A percentile compares a stretch with the other conserved stretches of the same genome.
Conservation (phyloP, 2,329 filamentous ascomycete genomes). For the Fusarium sp. region DNA sequence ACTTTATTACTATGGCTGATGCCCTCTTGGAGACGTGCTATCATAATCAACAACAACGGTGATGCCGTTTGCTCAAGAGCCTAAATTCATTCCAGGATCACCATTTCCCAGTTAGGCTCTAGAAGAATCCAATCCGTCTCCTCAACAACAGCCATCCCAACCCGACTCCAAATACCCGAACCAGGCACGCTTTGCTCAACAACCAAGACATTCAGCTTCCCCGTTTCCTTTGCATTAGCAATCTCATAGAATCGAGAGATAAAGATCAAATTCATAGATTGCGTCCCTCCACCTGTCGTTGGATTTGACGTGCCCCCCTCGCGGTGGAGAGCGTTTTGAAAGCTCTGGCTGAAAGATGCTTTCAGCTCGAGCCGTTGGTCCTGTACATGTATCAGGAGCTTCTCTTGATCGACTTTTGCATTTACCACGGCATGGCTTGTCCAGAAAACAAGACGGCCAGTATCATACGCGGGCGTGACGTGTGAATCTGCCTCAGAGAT, state of each 20-base stretch:
- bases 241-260: background rate
- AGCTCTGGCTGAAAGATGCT: background rate
- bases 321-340: background rate
- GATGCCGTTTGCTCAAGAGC: no score
- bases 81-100: constrained; percentile 9
- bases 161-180: constrained; percentile 8
- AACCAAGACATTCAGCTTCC: constrained; percentile 10
- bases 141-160: background rate
- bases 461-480: background rate
- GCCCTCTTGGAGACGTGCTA: background rate
- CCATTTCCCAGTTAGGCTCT: constrained; percentile 1
- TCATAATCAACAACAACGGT: background rate
- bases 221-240: background rate
- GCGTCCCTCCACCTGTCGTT: no score
- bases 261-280: background rate
- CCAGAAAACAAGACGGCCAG: constrained; percentile 6
- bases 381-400: background rate
- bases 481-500: background rate
- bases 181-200: background rate
- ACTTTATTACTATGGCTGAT: background rate
- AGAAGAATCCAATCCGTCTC: constrained; percentile 3
- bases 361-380: background rate
- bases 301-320: background rate
- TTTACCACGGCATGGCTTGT: background rate
- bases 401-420: background rate